Evolutionary conservation across 345 rosid species (phyloP).

Genomic region (Murraya koenigii): DNA sequence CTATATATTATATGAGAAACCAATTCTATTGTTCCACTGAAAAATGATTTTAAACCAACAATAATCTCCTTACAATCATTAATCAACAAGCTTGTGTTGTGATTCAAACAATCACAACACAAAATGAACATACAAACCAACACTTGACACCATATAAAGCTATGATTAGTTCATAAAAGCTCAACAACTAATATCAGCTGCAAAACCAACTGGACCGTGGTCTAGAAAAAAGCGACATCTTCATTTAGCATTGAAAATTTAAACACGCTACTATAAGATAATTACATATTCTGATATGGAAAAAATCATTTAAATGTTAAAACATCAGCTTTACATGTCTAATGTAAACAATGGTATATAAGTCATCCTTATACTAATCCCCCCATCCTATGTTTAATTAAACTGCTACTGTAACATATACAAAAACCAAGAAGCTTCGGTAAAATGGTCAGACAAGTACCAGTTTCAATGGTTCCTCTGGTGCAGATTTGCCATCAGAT

Average conservation of each 20-base stretch:
- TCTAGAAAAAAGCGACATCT: neutral
- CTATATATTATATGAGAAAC: no score
- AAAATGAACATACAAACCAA: no score
- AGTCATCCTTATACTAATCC: slow-evolving; percentile 7
- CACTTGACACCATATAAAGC: neutral
- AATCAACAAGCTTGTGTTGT: no score
- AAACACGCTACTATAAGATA: neutral
- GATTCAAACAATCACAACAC: no score
- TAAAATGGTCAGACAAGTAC: neutral
- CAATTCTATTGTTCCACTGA: no score
- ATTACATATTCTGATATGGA: neutral
- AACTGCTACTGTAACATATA: neutral
- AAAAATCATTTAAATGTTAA: neutral
- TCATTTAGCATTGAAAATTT: neutral
- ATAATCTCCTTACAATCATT: no score
- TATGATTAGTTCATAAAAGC: neutral
- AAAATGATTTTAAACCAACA: no score
- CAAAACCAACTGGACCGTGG: neutral
- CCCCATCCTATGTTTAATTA: slow-evolving; percentile 6
- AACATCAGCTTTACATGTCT: slow-evolving; percentile 15
- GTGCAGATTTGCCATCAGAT: slow-evolving; percentile 32
- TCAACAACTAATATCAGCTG: neutral
- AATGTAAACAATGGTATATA: slow-evolving; percentile 1
- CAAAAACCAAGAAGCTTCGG: slow-evolving; percentile 1
- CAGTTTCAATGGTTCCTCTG: slow-evolving; percentile 31